Base-by-base conservation (phyloP, 2,329 filamentous ascomycete species). In the Alternaria sp. region DNA sequence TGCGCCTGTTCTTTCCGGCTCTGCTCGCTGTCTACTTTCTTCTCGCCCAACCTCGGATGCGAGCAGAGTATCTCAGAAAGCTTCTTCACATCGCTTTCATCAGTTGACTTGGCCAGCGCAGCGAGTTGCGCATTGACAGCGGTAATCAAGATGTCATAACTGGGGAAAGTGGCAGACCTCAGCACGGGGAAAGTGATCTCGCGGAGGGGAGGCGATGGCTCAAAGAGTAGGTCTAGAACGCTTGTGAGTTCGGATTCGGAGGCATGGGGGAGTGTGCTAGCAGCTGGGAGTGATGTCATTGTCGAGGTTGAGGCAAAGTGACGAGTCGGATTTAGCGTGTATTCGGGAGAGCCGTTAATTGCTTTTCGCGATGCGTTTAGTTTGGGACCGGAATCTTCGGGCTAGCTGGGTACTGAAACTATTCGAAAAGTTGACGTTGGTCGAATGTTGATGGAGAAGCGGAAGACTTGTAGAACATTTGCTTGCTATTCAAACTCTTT, bases 1-100 rank as follows among this genome's bases (percentile, higher is more conserved):
- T 91, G 89, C 18, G 90, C 91, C 79, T 97, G 94, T 81, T 97
- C 94, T 5, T 86, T 87, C n/a, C 85, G 84, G 64, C 92, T 95
- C 80, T 94, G 87, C 54, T 87, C 90, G 71, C 92, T 96, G n/a
- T 93, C 90, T 41, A 93, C 88, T 74, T 90, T 92, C 78, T 90
- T 90, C 70, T 89, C 91, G 12, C 94, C 94, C 9, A 97, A 85
- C 3, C 94, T 87, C 1, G 94, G 94, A 77, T 97, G 94, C 9
- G 92, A 90, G 53, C 88, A 89, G 2, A 97, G 83, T 59, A 97
- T 94, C 16, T 84, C 83, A 44, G 92, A 86, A 0, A 97, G 85
- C 62, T 83, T 86, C 51, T 81, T 72, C 7, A 81, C 85, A 62
- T 89, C 84, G 38, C 81, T 81, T 79, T 84, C 30, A 78, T 56